Conservation (phyloP, 768 basidiomycete species). For the Pulveroboletus sp. region DNA sequence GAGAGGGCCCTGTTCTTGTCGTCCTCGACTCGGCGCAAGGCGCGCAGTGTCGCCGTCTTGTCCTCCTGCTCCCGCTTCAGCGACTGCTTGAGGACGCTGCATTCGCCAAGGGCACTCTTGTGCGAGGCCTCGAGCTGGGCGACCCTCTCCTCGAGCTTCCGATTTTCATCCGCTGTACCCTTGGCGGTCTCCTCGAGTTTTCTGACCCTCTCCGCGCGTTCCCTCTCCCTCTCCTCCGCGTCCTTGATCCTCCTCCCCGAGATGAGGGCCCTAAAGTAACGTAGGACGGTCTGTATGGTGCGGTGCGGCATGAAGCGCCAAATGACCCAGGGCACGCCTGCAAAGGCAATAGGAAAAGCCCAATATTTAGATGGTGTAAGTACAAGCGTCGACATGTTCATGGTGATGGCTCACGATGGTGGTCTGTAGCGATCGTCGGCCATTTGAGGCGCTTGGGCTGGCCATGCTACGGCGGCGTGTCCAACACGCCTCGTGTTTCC, state of each 20-base stretch:
- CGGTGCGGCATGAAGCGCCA: constrained; percentile 8
- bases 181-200: constrained; percentile 16
- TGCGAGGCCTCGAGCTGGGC: constrained; percentile 6
- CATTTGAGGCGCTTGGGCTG: constrained; percentile 25
- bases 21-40: constrained; percentile 19
- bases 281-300: neutral
- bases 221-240: constrained; percentile 19
- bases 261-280: neutral
- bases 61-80: constrained; percentile 21
- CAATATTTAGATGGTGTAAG: constrained; percentile 27
- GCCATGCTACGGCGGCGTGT: constrained; percentile 28
- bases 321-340: constrained; percentile 25
- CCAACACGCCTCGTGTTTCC: constrained; percentile 12
- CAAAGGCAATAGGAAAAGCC: constrained; percentile 28
- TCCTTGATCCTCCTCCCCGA: constrained; percentile 12
- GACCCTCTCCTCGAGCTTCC: constrained; percentile 17
- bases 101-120: constrained; percentile 10
- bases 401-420: constrained; percentile 21
- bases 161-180: constrained; percentile 13
- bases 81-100: constrained; percentile 7
- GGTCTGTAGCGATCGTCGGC: constrained; percentile 11
- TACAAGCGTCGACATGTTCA: constrained; percentile 29
- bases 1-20: constrained; percentile 15
- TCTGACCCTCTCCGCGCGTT: constrained; percentile 9
- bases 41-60: constrained; percentile 12